Percentiles rank a stretch among this genome's conserved stretches.
Evolutionary conservation across 805 yeast species (phyloP).

Genomic region (Metschnikowia picachoensis): DNA sequence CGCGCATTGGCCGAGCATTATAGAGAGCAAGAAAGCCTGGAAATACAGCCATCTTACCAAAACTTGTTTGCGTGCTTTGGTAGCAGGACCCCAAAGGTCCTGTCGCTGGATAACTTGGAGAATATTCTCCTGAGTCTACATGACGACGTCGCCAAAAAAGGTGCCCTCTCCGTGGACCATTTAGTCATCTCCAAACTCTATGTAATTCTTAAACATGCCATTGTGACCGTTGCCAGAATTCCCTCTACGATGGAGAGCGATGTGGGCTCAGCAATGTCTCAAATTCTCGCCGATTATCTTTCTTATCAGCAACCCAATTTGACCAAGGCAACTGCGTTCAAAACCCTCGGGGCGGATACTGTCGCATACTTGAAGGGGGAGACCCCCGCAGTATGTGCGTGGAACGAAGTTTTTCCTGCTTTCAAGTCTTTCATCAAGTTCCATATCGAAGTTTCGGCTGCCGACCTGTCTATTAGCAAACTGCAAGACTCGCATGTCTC

Average conservation of each 20-base stretch:
- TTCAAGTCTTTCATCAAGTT: conserved; percentile 9
- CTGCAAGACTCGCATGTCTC: conserved; percentile 1
- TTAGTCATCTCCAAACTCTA: conserved; percentile 19
- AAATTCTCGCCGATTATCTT: conserved; percentile 8
- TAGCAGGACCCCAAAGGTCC: too few species aligned
- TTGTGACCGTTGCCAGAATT: not conserved
- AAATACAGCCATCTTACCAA: too few species aligned
- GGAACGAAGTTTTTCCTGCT: conserved; percentile 6
- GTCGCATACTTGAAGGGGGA: conserved; percentile 4
- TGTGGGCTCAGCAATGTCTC: not conserved
- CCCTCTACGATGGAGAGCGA: not conserved
- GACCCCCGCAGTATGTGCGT: conserved; percentile 1
- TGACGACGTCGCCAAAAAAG: not conserved
- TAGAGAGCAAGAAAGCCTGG: not conserved
- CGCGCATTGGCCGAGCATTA: conserved; percentile 15
- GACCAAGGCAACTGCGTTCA: conserved; percentile 7
- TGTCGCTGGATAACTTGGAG: too few species aligned
- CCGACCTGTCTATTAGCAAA: not conserved
- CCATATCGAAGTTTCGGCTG: not conserved
- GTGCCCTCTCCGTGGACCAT: conserved; percentile 13
- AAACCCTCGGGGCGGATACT: conserved; percentile 9
- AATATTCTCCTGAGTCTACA: conserved; percentile 15
- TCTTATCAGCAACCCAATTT: conserved; percentile 4
- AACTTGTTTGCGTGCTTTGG: too few species aligned
- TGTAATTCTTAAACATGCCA: conserved; percentile 15